Evolutionary conservation across 1,139 yeast species (phyloP).

Genomic region (Kluyveromyces sp.): DNA sequence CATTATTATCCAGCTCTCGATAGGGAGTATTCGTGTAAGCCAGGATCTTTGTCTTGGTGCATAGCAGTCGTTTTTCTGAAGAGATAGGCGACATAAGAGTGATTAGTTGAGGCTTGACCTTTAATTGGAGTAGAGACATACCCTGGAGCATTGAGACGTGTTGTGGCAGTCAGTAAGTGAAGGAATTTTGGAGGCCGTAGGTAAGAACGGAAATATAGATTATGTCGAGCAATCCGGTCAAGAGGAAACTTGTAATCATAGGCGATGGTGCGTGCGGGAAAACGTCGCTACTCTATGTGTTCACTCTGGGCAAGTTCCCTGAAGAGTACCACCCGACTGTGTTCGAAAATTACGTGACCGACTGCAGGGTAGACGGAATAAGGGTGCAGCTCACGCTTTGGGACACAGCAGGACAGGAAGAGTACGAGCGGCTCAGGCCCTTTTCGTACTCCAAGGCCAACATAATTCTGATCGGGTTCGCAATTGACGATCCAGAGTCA

Average conservation of each 20-base stretch:
- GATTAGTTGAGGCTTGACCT: no score
- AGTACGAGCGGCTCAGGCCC: conserved; percentile 68
- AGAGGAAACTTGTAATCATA: conserved; percentile 79
- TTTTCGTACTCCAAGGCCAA: conserved; percentile 71
- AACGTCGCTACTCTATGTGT: conserved; percentile 83
- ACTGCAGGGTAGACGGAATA: conserved; percentile 87
- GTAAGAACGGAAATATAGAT: neutral
- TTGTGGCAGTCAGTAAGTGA: no score
- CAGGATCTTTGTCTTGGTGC: no score
- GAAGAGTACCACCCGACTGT: conserved; percentile 89
- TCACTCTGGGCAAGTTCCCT: conserved; percentile 77
- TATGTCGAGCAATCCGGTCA: conserved; percentile 37
- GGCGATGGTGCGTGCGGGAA: conserved; percentile 98
- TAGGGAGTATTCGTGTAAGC: no score
- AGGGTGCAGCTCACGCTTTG: conserved; percentile 83
- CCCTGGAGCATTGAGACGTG: neutral
- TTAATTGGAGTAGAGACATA: neutral
- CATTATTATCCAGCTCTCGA: no score
- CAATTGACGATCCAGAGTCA: conserved; percentile 64
- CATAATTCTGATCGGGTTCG: conserved; percentile 64
- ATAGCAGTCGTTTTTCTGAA: no score
- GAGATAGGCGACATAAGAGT: no score
- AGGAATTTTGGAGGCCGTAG: no score
- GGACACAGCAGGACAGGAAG: conserved; percentile 98
- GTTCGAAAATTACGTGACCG: conserved; percentile 90